Base-by-base conservation (phyloP, 1,284 basidiomycete genomes). In the Pisolithus thermaeus region DNA sequence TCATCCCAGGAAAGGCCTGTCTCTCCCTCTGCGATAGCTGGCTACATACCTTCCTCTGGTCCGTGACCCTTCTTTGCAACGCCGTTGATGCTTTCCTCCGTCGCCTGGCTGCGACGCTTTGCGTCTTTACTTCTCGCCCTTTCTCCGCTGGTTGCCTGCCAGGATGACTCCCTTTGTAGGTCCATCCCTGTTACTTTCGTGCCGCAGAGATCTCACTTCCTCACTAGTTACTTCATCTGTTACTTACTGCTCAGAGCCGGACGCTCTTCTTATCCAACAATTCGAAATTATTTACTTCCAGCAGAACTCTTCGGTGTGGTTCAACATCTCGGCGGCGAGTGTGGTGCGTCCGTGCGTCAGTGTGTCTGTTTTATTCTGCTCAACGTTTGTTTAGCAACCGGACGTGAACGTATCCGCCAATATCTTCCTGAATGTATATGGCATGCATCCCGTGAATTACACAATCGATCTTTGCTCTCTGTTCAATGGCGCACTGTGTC, bases 221-320 rank as follows among this genome's bases (percentile, higher is more conserved):
- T 51, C 47, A 23, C 38, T 60, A 87, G 86, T 86, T 68, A 91
- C 92, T 38, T 90, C 90, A 41, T 88, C 90, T 49, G 90, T 94
- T 58, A 87, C 90, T 18, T 94, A 94, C 67, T 95, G 92, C 70
- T 75, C 85, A 48, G 84, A 88, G 39, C 87, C 90, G 40, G 82
- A 85, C 65, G 80, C 82, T 35, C 76, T 95, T 56, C 81, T 92
- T 59, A 78, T 95, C 44, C 80, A 91, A 67, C 79, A 85, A 59
- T 90, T 95, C 64, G 83, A 92, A 61, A 72, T 94, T 53, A 74
- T 79, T 8, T 94, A 90, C 67, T 83, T 84, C 59, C 76, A 80
- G 45, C 62, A 72, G 52, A 94, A 92, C 62, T 68, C 80, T 18
- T 87, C 86, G 38, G 72, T 90, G 23, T 76, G 75, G 53, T 90